These are phyloP conservation scores for Halenospora varia DNA, from an alignment of 495 filamentous ascomycete species.

Conservation along the genomic window DNA sequence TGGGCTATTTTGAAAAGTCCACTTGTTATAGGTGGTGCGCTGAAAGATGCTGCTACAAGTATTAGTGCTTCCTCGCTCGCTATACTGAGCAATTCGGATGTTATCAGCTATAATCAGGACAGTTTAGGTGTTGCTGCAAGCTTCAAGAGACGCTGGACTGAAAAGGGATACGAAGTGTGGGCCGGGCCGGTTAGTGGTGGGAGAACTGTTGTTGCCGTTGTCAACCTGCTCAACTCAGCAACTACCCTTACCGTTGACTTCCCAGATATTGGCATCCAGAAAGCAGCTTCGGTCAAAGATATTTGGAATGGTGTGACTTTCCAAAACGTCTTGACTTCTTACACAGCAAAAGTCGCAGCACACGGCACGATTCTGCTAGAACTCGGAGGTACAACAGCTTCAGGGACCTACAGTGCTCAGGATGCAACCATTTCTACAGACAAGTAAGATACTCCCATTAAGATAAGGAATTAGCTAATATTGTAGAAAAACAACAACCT, in stretches of 20 bases:
- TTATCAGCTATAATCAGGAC: slow-evolving; percentile 62
- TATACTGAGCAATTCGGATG: slow-evolving; percentile 52
- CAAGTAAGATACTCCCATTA: background rate
- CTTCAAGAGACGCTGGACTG: slow-evolving; percentile 30
- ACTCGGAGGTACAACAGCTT: slow-evolving; percentile 26
- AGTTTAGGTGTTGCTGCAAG: slow-evolving; percentile 32
- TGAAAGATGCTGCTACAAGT: slow-evolving; percentile 29
- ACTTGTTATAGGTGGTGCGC: slow-evolving; percentile 36
- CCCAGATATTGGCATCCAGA: slow-evolving; percentile 38
- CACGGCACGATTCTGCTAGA: slow-evolving; percentile 41
- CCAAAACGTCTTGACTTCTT: slow-evolving; percentile 31
- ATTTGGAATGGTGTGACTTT: slow-evolving; percentile 30
- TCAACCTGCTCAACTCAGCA: slow-evolving; percentile 34
- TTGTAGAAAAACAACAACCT: slow-evolving; percentile 23
- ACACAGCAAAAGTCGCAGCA: slow-evolving; percentile 29
- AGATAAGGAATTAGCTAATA: background rate
- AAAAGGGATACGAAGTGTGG: slow-evolving; percentile 40
- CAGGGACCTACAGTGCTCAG: slow-evolving; percentile 29
- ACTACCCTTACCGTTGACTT: slow-evolving; percentile 33
- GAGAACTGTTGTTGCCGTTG: slow-evolving; percentile 35
- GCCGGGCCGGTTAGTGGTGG: slow-evolving; percentile 35
- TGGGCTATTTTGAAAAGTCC: slow-evolving; percentile 30
- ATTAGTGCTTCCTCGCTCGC: slow-evolving; percentile 39
- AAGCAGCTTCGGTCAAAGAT: slow-evolving; percentile 32
- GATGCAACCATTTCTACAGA: slow-evolving; percentile 23